Base-by-base conservation (phyloP, 306 rosid species). In the Medicago arabica region DNA sequence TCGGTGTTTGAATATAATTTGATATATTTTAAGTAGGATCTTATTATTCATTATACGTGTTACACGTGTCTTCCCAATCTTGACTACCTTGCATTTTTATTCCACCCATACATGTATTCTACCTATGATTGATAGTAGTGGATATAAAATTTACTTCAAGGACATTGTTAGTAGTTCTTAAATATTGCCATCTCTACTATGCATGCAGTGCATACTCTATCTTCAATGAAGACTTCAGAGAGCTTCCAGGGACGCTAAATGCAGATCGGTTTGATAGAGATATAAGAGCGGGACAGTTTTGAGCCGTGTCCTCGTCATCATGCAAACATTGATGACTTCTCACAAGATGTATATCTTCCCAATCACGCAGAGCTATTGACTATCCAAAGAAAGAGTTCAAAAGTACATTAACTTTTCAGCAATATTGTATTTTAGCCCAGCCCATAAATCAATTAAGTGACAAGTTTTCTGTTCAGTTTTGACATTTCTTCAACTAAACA, bases 181-280 rank as follows among this genome's bases (percentile, higher is more conserved):
- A 72, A 66, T 55, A 46, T 36, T 58, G 53, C 72, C 38, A 43
- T 6, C 43, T 61, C 40, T 72, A 28, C 72, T 11, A 62, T 39
- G 10, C 66, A 73, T 85, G 80, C 93, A 90, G 97, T 83, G 97
- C 97, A 34, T 95, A 95, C 84, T 95, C 97, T 18, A 90, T 95
- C 78, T 92, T 92, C 91, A 92, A 92, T 75, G 97, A 95, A 90
- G 93, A 88, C 83, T 95, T 92, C 66, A 88, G 88, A 84, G 97
- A 95, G 89, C 97, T 95, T 78, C 99, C 97, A 0, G 93, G 97
- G 63, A 92, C 97, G 12, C 88, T 90, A 2, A 95, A 92, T 58
- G 97, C 97, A 2, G 99, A 95, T 79, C 90, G 89, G 55, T 75
- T 95, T 40, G 97, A 95, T 78, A 85, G 97, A 80, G 93, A 92